Base-by-base conservation (phyloP, 2,329 filamentous ascomycete genomes). In the Exophiala aquamarina region DNA sequence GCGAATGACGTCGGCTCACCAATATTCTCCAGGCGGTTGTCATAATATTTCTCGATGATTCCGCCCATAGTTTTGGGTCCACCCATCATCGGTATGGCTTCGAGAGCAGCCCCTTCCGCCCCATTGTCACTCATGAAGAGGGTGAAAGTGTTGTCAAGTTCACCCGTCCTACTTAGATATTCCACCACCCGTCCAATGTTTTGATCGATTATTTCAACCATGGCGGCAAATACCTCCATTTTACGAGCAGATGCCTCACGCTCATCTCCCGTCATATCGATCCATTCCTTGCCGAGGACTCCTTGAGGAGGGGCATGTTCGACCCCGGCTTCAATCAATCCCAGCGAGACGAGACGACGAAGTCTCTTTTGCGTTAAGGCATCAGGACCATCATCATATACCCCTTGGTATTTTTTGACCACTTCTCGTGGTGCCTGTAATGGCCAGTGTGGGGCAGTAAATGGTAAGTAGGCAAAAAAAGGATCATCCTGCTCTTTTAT, bases 391-490 rank as follows among this genome's bases (percentile, higher is more conserved):
- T 74, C 69, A 42, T 77, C 69, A 50, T 78, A 78, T 2, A 69
- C 58, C 8, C 73, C 74, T 15, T 66, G 62, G 57, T 78, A 78
- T 48, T 74, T 69, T 3, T 67, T 61, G 34, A 73, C 66, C 40
- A 68, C 65, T 38, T 74, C 66, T 38, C 69, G 64, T 1, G 73
- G 70, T 6, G 70, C 72, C 53, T 76, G 75, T 2, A 78, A 58
- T 0, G 75, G 75, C 74, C 75, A 78, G 55, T 78, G 75, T 0
- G 74, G 74, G 4, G 73, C 74, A 2, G 72, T 71, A 57, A 72
- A 76, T 0, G 74, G 66, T 0, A 71, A 64, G 49, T 72, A 76
- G 1, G 64, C 69, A 52, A 76, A 76, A 63, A 76, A 75, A 0
- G 73, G 72, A 26, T 68, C 60, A 5, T 61, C 55, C n/a, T 63